Conservation (phyloP, 2,329 filamentous ascomycete genomes). For the Fusarium coffeatum region DNA sequence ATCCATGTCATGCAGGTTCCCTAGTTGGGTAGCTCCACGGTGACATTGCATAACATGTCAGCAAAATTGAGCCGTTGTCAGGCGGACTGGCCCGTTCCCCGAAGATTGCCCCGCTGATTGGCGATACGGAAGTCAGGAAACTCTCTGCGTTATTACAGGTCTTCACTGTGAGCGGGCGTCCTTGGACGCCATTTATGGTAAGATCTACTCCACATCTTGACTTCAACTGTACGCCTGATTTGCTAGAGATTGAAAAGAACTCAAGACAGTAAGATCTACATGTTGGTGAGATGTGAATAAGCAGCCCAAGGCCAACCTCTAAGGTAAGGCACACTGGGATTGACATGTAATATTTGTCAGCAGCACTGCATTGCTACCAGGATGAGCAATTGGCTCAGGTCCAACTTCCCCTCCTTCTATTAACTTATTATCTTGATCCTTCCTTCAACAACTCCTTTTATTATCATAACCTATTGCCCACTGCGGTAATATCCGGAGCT, state of each 20-base stretch:
- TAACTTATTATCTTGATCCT: background rate
- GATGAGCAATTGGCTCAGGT: background rate
- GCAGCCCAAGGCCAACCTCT: background rate
- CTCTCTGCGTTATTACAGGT: background rate
- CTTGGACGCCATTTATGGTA: rapidly evolving
- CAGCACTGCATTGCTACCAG: background rate
- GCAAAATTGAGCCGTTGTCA: too few relatives aligned
- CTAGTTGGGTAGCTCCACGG: background rate
- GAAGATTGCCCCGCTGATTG: background rate
- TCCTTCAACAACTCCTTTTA: too few relatives aligned
- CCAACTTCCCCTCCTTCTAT: background rate
- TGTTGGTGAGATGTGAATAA: background rate
- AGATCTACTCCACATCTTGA: too few relatives aligned
- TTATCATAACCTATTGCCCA: rapidly evolving
- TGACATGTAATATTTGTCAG: background rate
- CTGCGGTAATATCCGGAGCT: rapidly evolving
- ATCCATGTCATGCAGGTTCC: too few relatives aligned
- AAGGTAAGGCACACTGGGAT: background rate
- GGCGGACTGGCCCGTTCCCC: too few relatives aligned
- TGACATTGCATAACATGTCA: background rate
- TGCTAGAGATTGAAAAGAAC: too few relatives aligned
- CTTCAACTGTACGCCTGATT: too few relatives aligned
- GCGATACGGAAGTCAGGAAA: background rate
- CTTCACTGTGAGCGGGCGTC: background rate
- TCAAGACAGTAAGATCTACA: background rate